phyloP scores from a whole-genome alignment of 352 stramenopile species.

The Phytophthora capsici region DNA sequence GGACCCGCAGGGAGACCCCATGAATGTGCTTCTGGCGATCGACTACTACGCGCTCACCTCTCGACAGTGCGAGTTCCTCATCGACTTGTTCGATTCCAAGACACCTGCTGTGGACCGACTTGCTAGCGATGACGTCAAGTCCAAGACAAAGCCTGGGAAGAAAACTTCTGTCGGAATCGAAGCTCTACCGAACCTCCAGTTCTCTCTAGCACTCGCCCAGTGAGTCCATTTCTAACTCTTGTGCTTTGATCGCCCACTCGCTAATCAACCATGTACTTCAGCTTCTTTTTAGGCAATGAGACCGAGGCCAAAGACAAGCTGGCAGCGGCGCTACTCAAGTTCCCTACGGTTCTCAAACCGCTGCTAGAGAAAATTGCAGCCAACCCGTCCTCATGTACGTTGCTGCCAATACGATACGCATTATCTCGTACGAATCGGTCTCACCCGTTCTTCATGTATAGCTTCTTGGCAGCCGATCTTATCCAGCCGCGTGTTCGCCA shows the following conservation, averaged over 20 bases:
- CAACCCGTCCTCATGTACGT: slow-evolving; percentile 69
- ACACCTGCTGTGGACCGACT: slow-evolving; percentile 66
- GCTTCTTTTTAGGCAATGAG: slow-evolving; percentile 70
- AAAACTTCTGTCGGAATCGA: slow-evolving; percentile 23
- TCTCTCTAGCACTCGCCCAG: slow-evolving; percentile 79
- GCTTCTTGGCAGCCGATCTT: slow-evolving; percentile 78
- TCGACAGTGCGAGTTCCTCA: slow-evolving; percentile 80
- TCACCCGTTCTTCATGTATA: slow-evolving; percentile 16
- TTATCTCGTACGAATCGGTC: background rate
- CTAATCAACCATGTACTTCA: slow-evolving; percentile 32
- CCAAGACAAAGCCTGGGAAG: slow-evolving; percentile 27
- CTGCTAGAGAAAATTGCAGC: slow-evolving; percentile 79
- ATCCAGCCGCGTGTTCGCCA: slow-evolving; percentile 79
- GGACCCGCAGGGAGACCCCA: slow-evolving; percentile 80
- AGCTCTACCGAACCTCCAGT: slow-evolving; percentile 73
- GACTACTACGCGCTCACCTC: slow-evolving; percentile 88
- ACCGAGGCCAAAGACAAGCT: slow-evolving; percentile 67
- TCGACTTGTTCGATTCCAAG: slow-evolving; percentile 69
- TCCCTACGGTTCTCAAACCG: slow-evolving; percentile 73
- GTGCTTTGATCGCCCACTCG: background rate
- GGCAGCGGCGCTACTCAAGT: slow-evolving; percentile 64
- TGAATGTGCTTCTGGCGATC: slow-evolving; percentile 80
- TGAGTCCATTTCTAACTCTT: slow-evolving; percentile 28
- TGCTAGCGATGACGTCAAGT: slow-evolving; percentile 10
- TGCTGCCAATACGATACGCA: background rate